Percentiles rank a stretch among this genome's conserved stretches.
Conservation (phyloP, 495 filamentous ascomycete genomes). For the Penicillium atrosanguineum region DNA sequence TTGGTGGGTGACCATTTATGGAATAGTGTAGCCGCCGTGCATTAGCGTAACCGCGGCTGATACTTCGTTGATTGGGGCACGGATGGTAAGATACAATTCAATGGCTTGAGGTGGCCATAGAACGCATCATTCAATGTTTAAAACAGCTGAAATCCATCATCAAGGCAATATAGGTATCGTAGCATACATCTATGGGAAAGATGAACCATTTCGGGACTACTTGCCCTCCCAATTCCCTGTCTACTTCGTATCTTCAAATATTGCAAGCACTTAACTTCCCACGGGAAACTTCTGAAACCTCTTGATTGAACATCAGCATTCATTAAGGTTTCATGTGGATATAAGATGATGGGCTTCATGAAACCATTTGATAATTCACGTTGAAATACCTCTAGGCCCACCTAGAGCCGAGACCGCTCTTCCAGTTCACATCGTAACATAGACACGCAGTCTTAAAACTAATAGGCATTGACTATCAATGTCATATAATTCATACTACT, state of each 20-base stretch:
- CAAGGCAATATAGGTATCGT: too few species aligned
- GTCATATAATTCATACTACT: background rate
- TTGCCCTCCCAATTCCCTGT: background rate
- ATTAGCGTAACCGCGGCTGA: conserved; percentile 5
- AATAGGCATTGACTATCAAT: background rate
- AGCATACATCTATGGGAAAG: background rate
- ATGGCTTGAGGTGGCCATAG: too few species aligned
- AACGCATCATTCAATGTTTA: background rate
- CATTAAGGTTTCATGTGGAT: background rate
- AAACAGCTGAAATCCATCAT: background rate
- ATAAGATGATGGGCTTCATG: background rate
- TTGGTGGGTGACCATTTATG: background rate
- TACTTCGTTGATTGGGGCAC: background rate
- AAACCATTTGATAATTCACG: background rate
- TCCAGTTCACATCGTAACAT: background rate
- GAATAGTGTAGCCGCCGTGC: conserved; percentile 9
- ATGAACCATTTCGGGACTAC: background rate
- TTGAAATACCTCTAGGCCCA: background rate
- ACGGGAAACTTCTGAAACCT: background rate
- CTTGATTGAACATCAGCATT: too few species aligned
- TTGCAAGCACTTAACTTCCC: too few species aligned
- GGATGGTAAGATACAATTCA: too few species aligned
- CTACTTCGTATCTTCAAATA: too few species aligned
- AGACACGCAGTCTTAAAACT: background rate
- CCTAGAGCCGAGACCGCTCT: background rate